Percentiles rank a stretch among this genome's conserved stretches.
These are phyloP conservation scores for Wickerhamomyces sp. DNA, from an alignment of 1,139 yeast genomes.

Conservation along the genomic window DNA sequence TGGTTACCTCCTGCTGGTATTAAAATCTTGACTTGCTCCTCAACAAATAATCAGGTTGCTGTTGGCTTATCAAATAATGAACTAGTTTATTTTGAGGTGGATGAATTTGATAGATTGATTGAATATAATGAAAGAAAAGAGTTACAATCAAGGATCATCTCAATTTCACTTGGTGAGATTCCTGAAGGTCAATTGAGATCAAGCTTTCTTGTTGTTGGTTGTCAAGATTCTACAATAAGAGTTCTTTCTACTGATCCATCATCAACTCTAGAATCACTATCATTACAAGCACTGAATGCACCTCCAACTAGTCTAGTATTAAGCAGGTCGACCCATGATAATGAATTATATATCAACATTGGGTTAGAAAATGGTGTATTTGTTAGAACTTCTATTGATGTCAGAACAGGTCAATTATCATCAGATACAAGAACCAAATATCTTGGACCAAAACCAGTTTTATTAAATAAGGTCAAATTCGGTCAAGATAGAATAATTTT, in stretches of 20 bases:
- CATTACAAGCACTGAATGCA: conserved; percentile 67
- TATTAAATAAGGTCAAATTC: conserved; percentile 28
- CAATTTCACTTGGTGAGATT: conserved; percentile 53
- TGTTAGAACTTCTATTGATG: conserved; percentile 56
- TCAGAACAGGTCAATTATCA: conserved; percentile 52
- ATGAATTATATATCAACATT: conserved; percentile 48
- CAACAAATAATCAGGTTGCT: conserved; percentile 64
- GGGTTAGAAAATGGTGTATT: conserved; percentile 84
- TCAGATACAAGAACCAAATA: conserved; percentile 67
- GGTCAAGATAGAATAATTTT: conserved; percentile 24
- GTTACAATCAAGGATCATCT: conserved; percentile 46
- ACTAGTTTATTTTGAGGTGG: conserved; percentile 79
- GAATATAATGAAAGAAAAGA: conserved; percentile 67
- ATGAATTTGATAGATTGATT: conserved; percentile 55
- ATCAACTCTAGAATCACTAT: conserved; percentile 55
- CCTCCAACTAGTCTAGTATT: conserved; percentile 43
- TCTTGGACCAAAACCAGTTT: conserved; percentile 63
- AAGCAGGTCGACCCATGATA: conserved; percentile 15
- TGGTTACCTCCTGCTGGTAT: conserved; percentile 90
- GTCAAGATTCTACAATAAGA: conserved; percentile 66
- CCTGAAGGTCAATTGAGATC: conserved; percentile 45
- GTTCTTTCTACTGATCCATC: conserved; percentile 62
- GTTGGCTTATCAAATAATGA: conserved; percentile 71
- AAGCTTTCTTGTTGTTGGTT: conserved; percentile 63
- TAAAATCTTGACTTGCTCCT: conserved; percentile 50